Percentiles rank a stretch among this genome's conserved stretches.
Conservation (phyloP, 495 filamentous ascomycete genomes). For the Penicillium atrosanguineum region DNA sequence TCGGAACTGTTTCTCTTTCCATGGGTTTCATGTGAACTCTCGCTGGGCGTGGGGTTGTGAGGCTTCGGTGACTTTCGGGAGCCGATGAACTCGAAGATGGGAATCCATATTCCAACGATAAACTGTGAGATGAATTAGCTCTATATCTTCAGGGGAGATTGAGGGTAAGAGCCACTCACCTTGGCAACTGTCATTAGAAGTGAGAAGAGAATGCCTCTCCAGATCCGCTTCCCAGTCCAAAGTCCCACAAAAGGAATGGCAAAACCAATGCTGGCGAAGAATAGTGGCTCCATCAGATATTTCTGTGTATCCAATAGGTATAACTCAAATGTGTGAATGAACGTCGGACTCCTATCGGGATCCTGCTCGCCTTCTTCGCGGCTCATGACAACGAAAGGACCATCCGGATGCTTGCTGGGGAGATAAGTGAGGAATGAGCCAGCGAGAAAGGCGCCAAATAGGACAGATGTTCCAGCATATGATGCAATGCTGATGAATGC, state of each 20-base stretch:
- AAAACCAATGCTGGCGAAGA: slow-evolving; percentile 73
- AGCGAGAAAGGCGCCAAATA: slow-evolving; percentile 67
- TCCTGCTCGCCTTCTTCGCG: slow-evolving; percentile 42
- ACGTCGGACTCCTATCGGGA: slow-evolving; percentile 33
- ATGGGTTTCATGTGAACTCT: not conserved
- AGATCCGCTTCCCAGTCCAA: slow-evolving; percentile 60
- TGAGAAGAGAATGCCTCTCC: slow-evolving; percentile 67
- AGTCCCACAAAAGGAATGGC: slow-evolving; percentile 68
- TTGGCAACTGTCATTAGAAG: slow-evolving; percentile 67
- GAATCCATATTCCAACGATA: slow-evolving; percentile 32
- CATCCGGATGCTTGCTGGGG: slow-evolving; percentile 31
- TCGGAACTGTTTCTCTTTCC: not conserved
- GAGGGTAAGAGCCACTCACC: slow-evolving; percentile 17
- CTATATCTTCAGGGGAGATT: not conserved
- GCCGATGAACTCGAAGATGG: slow-evolving; percentile 15
- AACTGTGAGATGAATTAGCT: slow-evolving; percentile 11
- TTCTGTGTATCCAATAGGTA: slow-evolving; percentile 37
- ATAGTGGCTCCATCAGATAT: slow-evolving; percentile 65
- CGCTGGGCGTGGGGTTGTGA: not conserved
- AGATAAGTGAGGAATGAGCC: slow-evolving; percentile 55
- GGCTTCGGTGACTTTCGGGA: not conserved
- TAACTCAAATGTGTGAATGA: slow-evolving; percentile 34
- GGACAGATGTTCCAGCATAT: slow-evolving; percentile 61
- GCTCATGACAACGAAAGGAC: slow-evolving; percentile 33
- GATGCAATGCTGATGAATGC: slow-evolving; percentile 50